Conservation (phyloP, 495 filamentous ascomycete genomes). For the Hypoxylon intermedium region DNA sequence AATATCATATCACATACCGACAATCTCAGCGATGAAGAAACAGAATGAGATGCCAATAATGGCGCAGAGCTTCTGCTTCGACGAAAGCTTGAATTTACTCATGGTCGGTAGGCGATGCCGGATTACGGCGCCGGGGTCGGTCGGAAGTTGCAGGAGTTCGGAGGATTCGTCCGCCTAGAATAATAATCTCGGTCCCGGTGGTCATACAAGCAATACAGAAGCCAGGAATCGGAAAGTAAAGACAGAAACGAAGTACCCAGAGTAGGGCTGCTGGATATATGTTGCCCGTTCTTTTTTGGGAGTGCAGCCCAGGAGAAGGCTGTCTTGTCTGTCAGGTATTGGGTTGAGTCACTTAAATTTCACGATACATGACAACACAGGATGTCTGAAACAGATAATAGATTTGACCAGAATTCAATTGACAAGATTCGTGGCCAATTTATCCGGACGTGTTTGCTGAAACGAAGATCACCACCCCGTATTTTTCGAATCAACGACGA, state of each 20-base stretch:
- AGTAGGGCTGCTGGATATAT: too few species aligned
- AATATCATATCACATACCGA: constrained; percentile 51
- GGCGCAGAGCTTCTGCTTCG: constrained; percentile 69
- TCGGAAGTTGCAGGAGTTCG: neutral
- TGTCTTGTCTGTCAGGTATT: too few species aligned
- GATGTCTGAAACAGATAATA: too few species aligned
- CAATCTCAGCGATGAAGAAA: constrained; percentile 87
- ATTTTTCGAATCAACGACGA: constrained; percentile 23
- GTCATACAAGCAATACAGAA: too few species aligned
- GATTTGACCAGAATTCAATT: constrained; percentile 3
- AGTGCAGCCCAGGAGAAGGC: too few species aligned
- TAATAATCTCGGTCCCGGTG: neutral
- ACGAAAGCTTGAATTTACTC: constrained; percentile 43
- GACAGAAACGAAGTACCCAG: too few species aligned
- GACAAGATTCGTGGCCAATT: constrained; percentile 5
- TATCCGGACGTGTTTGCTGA: constrained; percentile 4
- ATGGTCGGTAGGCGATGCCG: constrained; percentile 23
- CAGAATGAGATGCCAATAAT: constrained; percentile 79
- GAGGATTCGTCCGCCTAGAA: neutral
- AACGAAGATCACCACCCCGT: constrained; percentile 19
- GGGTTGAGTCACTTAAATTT: too few species aligned
- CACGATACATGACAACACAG: too few species aligned
- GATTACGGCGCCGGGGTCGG: constrained; percentile 6
- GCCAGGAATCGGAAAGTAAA: too few species aligned
- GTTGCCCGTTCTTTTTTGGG: too few species aligned